phyloP scores from a whole-genome alignment of 164 flowering plant species.

The Magnolia changhungtana region DNA sequence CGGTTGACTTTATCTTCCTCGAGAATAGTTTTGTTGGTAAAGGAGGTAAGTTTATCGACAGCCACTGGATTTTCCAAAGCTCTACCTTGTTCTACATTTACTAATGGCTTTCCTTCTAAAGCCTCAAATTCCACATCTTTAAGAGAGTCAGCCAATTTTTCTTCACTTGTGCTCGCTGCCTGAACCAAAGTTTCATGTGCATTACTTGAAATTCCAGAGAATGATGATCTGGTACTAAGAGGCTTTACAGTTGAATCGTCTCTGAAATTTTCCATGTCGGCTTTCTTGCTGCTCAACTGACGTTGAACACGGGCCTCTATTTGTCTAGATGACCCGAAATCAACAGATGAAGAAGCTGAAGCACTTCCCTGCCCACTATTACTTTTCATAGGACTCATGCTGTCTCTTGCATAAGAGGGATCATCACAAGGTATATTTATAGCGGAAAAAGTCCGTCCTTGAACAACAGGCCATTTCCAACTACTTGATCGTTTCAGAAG shows the following conservation, averaged over 20 bases:
- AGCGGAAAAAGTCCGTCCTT: constrained; percentile 59
- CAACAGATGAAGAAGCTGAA: constrained; percentile 77
- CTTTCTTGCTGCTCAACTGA: constrained; percentile 62
- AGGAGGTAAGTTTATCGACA: constrained; percentile 20
- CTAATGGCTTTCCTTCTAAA: constrained; percentile 17
- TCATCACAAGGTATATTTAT: constrained; percentile 56
- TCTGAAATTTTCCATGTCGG: constrained; percentile 51
- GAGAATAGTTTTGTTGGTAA: constrained; percentile 12
- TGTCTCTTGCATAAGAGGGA: constrained; percentile 61
- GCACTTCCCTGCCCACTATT: constrained; percentile 10
- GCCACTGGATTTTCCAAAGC: constrained; percentile 29
- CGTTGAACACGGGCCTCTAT: constrained; percentile 52
- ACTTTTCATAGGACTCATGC: constrained; percentile 19
- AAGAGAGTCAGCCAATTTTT: constrained; percentile 30
- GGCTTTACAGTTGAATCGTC: constrained; percentile 33
- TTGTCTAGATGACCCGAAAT: constrained; percentile 58
- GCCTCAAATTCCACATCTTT: constrained; percentile 25
- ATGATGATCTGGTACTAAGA: constrained; percentile 43
- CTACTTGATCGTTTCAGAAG: constrained; percentile 69
- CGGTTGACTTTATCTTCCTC: constrained; percentile 27
- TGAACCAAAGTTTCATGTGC: constrained; percentile 33
- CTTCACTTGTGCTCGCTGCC: constrained; percentile 37
- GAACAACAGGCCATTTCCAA: constrained; percentile 66
- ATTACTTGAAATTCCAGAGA: constrained; percentile 44
- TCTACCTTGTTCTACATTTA: constrained; percentile 23